Conservation (phyloP, 169 alveolate species). For the Plasmodium ovale region DNA sequence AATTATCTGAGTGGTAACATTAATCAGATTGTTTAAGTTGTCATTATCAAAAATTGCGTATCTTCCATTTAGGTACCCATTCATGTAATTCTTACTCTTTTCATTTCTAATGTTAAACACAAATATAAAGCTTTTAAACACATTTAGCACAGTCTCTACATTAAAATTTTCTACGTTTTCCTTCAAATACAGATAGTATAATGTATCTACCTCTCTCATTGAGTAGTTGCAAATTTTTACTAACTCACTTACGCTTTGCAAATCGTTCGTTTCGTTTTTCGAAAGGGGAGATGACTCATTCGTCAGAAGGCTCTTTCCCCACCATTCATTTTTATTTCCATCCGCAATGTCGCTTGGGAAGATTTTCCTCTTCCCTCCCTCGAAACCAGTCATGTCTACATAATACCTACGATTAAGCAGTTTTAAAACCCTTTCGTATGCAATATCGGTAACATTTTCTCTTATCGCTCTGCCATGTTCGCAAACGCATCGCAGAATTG, state of each 20-base stretch:
- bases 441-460: conserved; percentile 3
- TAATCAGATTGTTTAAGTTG: conserved; percentile 32
- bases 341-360: neutral
- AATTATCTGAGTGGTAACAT: conserved; percentile 30
- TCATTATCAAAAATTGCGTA: neutral
- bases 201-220: conserved; percentile 34
- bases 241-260: conserved; percentile 68
- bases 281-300: neutral
- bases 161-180: conserved; percentile 41
- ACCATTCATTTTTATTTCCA: neutral
- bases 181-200: conserved; percentile 43
- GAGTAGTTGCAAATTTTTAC: conserved; percentile 36
- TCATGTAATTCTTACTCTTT: conserved; percentile 12
- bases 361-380: neutral
- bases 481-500: conserved; percentile 4
- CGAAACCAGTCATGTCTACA: conserved; percentile 1
- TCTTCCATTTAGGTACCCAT: neutral
- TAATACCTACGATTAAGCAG: conserved; percentile 21
- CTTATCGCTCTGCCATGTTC: neutral
- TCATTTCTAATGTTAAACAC: conserved; percentile 54
- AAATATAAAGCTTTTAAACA: conserved; percentile 32
- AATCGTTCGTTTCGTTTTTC: conserved; percentile 13
- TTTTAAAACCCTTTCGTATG: conserved; percentile 36
- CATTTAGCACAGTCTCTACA: conserved; percentile 43
- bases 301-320: too few relatives aligned